These are phyloP conservation scores for Orbilia brochopaga DNA, from an alignment of 2,329 filamentous ascomycete genomes.

Conservation along the genomic window DNA sequence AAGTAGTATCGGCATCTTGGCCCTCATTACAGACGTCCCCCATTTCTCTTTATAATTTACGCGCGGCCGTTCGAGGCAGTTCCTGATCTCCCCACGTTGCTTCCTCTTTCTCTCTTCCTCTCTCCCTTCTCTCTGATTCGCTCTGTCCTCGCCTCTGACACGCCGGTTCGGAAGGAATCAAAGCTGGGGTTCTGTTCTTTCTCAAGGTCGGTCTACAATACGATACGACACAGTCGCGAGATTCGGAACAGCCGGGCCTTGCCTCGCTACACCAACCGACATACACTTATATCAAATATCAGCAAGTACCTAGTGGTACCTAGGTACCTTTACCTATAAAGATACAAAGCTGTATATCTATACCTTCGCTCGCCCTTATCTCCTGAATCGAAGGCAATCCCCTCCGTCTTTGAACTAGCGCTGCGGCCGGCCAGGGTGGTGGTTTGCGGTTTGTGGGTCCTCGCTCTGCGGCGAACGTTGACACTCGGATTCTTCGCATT, in stretches of 20 bases:
- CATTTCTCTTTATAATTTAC: slow-evolving; percentile 19
- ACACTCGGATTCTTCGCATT: neutral
- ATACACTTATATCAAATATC: no score
- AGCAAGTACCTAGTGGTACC: no score
- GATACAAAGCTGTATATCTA: no score
- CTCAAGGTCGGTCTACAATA: no score
- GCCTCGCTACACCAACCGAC: no score
- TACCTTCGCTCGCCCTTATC: neutral
- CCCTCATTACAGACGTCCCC: no score
- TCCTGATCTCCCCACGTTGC: neutral
- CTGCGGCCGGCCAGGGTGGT: neutral
- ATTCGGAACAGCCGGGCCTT: no score
- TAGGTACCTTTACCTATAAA: no score
- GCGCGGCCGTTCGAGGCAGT: slow-evolving; percentile 10
- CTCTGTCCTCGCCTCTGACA: neutral
- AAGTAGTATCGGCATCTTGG: slow-evolving; percentile 1
- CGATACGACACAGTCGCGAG: no score
- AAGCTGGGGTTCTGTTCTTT: no score
- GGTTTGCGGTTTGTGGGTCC: neutral
- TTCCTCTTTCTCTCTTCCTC: neutral
- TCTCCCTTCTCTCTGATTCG: neutral
- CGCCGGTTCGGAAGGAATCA: no score
- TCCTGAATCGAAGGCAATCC: slow-evolving; percentile 8
- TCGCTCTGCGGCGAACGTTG: neutral
- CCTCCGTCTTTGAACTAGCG: neutral